Conservation (phyloP, 148 eudicot genomes). For the Oxyria digyna region DNA sequence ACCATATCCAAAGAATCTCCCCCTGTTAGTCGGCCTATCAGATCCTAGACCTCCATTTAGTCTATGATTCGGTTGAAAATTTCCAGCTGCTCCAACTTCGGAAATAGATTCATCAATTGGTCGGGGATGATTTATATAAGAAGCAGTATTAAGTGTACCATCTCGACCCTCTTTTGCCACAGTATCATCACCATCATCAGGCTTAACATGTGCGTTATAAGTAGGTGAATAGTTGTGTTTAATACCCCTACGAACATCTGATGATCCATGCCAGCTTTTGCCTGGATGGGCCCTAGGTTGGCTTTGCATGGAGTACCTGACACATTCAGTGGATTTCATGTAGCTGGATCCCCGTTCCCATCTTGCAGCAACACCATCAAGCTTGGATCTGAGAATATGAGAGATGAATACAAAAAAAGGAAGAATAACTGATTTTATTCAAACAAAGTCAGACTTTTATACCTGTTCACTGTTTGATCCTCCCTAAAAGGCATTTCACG, state of each 20-base stretch:
- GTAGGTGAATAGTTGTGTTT: slow-evolving; percentile 27
- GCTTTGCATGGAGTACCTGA: slow-evolving; percentile 14
- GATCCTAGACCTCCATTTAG: slow-evolving; percentile 7
- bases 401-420: background rate
- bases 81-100: background rate
- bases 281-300: slow-evolving; percentile 19
- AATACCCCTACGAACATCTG: slow-evolving; percentile 14
- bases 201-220: slow-evolving; percentile 5
- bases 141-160: slow-evolving; percentile 13
- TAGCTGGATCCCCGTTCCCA: slow-evolving; percentile 19
- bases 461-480: slow-evolving; percentile 27
- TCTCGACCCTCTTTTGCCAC: slow-evolving; percentile 11
- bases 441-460: slow-evolving; percentile 3
- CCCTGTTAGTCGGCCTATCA: slow-evolving; percentile 11
- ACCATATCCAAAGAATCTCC: slow-evolving; percentile 16
- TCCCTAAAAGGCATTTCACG: slow-evolving; percentile 15
- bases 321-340: slow-evolving; percentile 21
- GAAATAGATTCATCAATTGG: slow-evolving; percentile 18
- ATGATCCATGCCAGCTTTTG: slow-evolving; percentile 19
- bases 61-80: background rate
- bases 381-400: slow-evolving; percentile 4
- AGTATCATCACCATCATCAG: slow-evolving; percentile 8
- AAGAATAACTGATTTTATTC: background rate
- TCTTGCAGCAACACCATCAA: slow-evolving; percentile 15
- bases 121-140: slow-evolving; percentile 16